These are phyloP conservation scores for Arthrobotrys pseudoclavata DNA, from an alignment of 2,329 filamentous ascomycete genomes.

Conservation along the genomic window DNA sequence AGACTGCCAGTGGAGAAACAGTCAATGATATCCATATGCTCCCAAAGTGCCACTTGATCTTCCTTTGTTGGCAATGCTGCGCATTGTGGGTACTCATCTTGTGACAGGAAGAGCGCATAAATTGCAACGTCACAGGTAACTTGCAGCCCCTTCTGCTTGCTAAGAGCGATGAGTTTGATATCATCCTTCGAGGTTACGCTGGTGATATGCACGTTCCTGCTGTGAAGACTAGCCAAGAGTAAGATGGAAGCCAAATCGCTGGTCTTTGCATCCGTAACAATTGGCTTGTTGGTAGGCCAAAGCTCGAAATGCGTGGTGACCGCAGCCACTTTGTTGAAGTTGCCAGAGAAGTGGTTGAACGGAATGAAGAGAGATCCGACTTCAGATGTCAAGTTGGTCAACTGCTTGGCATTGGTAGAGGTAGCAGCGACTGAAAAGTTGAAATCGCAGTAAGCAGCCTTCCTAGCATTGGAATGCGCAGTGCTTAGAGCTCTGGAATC, in stretches of 20 bases:
- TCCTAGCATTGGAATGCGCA: conserved; percentile 79
- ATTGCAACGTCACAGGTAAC: conserved; percentile 87
- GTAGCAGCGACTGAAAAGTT: conserved; percentile 84
- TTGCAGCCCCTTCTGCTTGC: conserved; percentile 84
- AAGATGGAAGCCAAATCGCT: conserved; percentile 85
- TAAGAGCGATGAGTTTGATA: conserved; percentile 80
- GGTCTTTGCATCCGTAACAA: conserved; percentile 83
- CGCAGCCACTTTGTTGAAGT: conserved; percentile 85
- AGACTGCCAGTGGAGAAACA: conserved; percentile 84
- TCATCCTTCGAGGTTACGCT: conserved; percentile 86
- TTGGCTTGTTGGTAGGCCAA: conserved; percentile 83
- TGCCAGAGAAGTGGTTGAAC: conserved; percentile 83
- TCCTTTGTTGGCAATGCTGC: conserved; percentile 75
- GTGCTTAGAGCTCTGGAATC: conserved; percentile 78
- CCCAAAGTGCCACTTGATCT: conserved; percentile 81
- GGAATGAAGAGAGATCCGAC: conserved; percentile 86
- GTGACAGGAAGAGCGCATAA: conserved; percentile 81
- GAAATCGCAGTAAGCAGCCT: conserved; percentile 79
- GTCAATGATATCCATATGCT: conserved; percentile 79
- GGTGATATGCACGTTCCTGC: conserved; percentile 82
- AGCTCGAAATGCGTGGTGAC: conserved; percentile 83
- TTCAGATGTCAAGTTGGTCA: conserved; percentile 78
- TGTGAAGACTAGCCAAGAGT: conserved; percentile 82
- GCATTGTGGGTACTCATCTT: conserved; percentile 78
- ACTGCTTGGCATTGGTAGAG: conserved; percentile 79